Percentiles rank a stretch among this genome's conserved stretches.
Conservation (phyloP, 2,329 filamentous ascomycete genomes). For the Cercospora berteroae region DNA sequence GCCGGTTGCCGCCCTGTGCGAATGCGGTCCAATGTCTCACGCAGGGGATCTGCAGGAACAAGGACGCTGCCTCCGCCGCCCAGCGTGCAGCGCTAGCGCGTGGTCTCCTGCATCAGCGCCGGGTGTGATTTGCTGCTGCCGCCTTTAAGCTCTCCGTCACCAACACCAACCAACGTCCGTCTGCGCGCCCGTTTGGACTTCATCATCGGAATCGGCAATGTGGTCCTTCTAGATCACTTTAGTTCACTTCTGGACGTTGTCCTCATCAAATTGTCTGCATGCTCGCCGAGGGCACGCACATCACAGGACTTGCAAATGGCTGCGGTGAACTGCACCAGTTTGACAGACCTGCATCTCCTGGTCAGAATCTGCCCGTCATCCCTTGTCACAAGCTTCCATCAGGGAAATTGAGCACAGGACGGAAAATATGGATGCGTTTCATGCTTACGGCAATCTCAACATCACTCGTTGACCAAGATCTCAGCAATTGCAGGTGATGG, state of each 20-base stretch:
- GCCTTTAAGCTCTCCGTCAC: not conserved
- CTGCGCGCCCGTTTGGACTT: not conserved
- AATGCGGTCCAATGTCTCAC: not conserved
- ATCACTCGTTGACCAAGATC: not conserved
- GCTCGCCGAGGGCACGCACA: not conserved
- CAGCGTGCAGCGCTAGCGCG: not conserved
- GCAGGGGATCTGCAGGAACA: slow-evolving; percentile 1
- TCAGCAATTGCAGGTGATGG: not conserved
- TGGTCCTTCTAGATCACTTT: not conserved
- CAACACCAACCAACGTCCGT: not conserved
- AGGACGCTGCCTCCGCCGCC: not conserved
- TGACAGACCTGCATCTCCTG: not conserved
- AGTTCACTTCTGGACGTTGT: not conserved
- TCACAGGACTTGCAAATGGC: not conserved
- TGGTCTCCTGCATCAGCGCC: not conserved
- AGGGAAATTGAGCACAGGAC: not conserved
- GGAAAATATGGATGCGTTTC: not conserved
- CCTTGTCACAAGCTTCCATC: not conserved
- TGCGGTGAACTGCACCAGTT: not conserved
- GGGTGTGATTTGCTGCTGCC: not conserved
- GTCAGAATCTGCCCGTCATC: not conserved
- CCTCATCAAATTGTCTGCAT: not conserved
- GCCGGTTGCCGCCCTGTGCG: not conserved
- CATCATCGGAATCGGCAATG: not conserved
- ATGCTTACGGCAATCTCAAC: not conserved